Percentiles rank a stretch among this genome's conserved stretches.
Conservation (phyloP, 2,329 filamentous ascomycete species). For the Fusarium odoratissimum region DNA sequence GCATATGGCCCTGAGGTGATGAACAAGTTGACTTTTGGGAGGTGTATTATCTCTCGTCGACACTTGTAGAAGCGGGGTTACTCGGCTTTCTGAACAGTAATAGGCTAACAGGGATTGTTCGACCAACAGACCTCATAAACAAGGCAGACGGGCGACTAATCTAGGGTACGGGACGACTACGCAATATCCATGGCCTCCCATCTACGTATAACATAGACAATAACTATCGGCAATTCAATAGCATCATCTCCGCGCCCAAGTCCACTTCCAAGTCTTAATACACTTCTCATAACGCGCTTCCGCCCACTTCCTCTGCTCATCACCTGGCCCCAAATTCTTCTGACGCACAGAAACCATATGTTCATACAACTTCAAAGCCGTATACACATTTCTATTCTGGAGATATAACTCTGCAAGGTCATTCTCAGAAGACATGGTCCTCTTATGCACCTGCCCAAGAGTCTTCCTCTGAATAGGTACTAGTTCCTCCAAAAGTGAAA, state of each 20-base stretch:
- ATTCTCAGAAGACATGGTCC: neutral
- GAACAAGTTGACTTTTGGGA: neutral
- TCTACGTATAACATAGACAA: no score
- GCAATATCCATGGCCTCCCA: no score
- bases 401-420: no score
- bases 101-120: no score
- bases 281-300: neutral
- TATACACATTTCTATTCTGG: no score
- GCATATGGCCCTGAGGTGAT: no score
- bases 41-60: fast-evolving
- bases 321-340: fast-evolving
- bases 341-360: no score
- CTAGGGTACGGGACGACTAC: no score
- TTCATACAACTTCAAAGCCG: neutral
- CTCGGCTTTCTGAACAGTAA: no score
- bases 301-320: neutral
- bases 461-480: neutral
- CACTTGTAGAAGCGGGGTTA: fast-evolving
- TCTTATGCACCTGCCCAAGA: fast-evolving
- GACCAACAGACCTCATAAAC: no score
- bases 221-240: no score
- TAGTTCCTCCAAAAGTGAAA: fast-evolving
- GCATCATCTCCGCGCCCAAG: neutral
- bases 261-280: neutral
- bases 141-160: no score